Conservation (phyloP, 257 asterid genomes). For the Forsythia viridissima region DNA sequence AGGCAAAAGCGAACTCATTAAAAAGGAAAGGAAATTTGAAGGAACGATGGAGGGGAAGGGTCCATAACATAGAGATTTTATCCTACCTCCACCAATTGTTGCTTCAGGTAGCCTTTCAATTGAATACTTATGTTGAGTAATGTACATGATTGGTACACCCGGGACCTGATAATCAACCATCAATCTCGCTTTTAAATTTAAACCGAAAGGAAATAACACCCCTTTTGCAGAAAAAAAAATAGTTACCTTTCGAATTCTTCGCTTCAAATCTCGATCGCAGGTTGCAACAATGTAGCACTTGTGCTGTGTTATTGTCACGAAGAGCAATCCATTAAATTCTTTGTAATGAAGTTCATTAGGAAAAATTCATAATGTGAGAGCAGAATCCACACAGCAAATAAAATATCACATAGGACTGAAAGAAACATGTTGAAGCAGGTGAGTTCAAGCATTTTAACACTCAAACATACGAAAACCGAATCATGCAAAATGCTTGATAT, state of each 20-base stretch:
- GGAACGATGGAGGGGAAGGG: neutral
- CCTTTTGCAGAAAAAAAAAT: neutral
- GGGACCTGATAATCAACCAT: constrained; percentile 50
- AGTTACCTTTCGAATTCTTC: constrained; percentile 88
- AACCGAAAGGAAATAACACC: neutral
- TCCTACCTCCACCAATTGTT: constrained; percentile 88
- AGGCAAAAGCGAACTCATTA: neutral
- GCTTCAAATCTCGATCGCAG: constrained; percentile 94
- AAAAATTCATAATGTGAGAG: constrained; percentile 5
- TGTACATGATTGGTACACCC: constrained; percentile 97
- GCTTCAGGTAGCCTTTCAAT: constrained; percentile 95
- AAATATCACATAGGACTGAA: neutral
- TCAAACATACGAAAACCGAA: constrained; percentile 1
- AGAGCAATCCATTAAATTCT: constrained; percentile 7
- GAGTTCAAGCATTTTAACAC: neutral
- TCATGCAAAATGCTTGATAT: neutral
- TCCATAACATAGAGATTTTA: neutral
- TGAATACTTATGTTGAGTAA: constrained; percentile 73
- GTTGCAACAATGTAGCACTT: constrained; percentile 97
- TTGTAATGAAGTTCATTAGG: constrained; percentile 1
- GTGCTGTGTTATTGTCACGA: constrained; percentile 55
- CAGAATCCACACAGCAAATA: neutral
- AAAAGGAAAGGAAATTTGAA: neutral
- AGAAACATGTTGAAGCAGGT: neutral
- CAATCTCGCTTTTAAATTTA: constrained; percentile 13